These are phyloP conservation scores for Pythium brachiatum DNA, from an alignment of 352 stramenopile genomes.

Conservation along the genomic window DNA sequence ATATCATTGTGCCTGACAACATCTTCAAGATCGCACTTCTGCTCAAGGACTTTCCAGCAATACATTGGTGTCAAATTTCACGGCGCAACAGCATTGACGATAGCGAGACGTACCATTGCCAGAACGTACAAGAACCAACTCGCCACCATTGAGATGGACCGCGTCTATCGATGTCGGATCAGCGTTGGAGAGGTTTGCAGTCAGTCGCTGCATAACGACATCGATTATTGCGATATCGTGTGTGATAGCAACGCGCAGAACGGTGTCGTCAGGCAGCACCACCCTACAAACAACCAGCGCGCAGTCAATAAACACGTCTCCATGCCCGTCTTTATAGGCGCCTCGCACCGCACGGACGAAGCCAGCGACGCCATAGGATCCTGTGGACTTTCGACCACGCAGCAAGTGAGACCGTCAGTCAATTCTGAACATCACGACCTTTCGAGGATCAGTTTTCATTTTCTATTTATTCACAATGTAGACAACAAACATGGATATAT, in stretches of 20 bases:
- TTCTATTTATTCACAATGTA: background rate
- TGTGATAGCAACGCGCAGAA: conserved; percentile 8
- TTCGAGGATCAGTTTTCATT: background rate
- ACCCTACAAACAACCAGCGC: conserved; percentile 1
- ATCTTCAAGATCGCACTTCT: background rate
- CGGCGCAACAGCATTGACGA: background rate
- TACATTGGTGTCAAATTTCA: no score
- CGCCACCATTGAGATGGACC: background rate
- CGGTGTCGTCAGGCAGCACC: conserved; percentile 18
- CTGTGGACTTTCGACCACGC: background rate
- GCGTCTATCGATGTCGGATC: no score
- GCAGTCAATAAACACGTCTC: background rate
- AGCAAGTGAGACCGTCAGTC: background rate
- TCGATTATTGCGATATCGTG: background rate
- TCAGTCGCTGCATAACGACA: background rate
- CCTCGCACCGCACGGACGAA: conserved; percentile 4
- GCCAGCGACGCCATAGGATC: background rate
- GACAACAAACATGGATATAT: background rate
- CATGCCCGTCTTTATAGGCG: background rate
- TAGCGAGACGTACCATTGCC: background rate
- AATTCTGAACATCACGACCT: background rate
- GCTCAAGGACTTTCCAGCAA: background rate
- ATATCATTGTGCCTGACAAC: background rate
- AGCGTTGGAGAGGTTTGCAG: no score
- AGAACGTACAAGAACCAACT: background rate